Conservation (phyloP, 139 green algal species). For the Gonium pectorale region DNA sequence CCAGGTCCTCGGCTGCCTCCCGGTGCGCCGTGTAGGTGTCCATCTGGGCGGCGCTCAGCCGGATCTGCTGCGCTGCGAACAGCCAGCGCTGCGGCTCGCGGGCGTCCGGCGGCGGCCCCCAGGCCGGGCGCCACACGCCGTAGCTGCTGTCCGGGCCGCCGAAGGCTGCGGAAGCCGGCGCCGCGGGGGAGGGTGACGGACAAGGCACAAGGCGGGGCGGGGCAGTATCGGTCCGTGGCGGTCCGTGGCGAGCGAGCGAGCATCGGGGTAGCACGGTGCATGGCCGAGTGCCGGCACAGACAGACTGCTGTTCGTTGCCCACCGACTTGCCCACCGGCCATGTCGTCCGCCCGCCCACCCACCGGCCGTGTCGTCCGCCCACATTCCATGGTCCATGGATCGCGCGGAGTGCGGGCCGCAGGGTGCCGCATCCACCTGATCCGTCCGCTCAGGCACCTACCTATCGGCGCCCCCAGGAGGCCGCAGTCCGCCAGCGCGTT, state of each 20-base stretch:
- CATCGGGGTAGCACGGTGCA: too few relatives aligned
- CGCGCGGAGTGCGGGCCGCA: too few relatives aligned
- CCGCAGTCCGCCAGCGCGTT: constrained; percentile 25
- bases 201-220: not conserved
- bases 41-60: constrained; percentile 72
- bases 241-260: too few relatives aligned
- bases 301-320: too few relatives aligned
- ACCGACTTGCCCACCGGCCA: too few relatives aligned
- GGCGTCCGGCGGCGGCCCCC: not conserved
- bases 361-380: too few relatives aligned
- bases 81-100: constrained; percentile 52
- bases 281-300: not conserved
- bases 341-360: too few relatives aligned
- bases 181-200: not conserved
- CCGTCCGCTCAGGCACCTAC: too few relatives aligned
- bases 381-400: too few relatives aligned
- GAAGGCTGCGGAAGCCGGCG: not conserved
- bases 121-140: constrained; percentile 27
- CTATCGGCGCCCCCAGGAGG: constrained; percentile 20
- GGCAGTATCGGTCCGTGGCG: too few relatives aligned
- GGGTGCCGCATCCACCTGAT: too few relatives aligned
- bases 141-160: constrained; percentile 17
- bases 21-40: constrained; percentile 64
- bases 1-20: constrained; percentile 56
- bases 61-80: constrained; percentile 73